Evolutionary conservation across 208 protist species (phyloP).

Genomic region (Entamoeba dispar): DNA sequence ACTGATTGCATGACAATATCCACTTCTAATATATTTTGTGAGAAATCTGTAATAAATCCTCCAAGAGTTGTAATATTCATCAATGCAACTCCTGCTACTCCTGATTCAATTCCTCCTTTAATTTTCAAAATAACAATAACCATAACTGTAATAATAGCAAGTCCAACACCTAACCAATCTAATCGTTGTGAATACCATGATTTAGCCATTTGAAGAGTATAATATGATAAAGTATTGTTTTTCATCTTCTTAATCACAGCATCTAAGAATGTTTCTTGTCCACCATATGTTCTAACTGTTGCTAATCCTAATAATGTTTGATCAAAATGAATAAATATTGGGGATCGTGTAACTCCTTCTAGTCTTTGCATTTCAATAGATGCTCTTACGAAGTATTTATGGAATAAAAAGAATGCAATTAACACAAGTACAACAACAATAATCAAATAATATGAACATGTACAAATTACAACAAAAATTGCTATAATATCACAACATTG

Average conservation of each 20-base stretch:
- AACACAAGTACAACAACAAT: neutral
- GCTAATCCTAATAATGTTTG: slow-evolving; percentile 57
- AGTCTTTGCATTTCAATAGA: slow-evolving; percentile 58
- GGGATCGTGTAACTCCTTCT: slow-evolving; percentile 52
- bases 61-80: neutral
- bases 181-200: slow-evolving; percentile 8
- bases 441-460: neutral
- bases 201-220: neutral
- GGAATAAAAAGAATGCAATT: neutral
- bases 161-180: neutral
- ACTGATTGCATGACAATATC: neutral
- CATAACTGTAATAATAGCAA: neutral
- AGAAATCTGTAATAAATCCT: neutral
- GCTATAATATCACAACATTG: neutral
- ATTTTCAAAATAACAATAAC: neutral
- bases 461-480: neutral
- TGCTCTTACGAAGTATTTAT: neutral
- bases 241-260: neutral
- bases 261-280: neutral
- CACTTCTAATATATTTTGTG: neutral
- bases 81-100: neutral
- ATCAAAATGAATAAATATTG: slow-evolving; percentile 60
- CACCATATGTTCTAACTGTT: slow-evolving; percentile 51
- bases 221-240: neutral
- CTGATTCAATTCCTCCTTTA: neutral